Evolutionary conservation across 768 basidiomycete species (phyloP), one percentile per base, ranked within the genome.

Genomic region (Rhodotorula sphaerocarpa): DNA sequence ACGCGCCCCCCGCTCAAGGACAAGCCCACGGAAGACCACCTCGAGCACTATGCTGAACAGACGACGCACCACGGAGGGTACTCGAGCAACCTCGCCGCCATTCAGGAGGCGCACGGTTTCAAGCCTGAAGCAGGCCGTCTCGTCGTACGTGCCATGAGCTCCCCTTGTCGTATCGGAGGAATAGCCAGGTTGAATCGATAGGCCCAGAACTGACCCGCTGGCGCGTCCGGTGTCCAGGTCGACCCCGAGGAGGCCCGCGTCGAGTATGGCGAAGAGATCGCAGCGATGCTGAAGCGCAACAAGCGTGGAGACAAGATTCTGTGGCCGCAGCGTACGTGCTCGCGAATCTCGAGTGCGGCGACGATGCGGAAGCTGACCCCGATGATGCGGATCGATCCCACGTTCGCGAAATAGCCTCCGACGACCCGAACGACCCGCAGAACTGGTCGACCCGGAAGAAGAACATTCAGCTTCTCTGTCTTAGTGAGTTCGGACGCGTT

Each of bases 341-440:
- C n/a, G n/a, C 21, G 42, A 21, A 15, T 43, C 14, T 39, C 16
- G 36, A 9, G 36, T 9, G 9, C 36, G 10, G 10, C 10, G 36
- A 16, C 9, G 36, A 39, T 39, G 9, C 36, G 16, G 36, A 39
- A 39, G 36, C 36, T 39, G 36, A 39, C 36, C 36, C 16, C 25
- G 30, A 14, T 33, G 31, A n/a, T 44, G 43, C 43, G 43, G 7
- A 7, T 18, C 23, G 23, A n/a, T 11, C 41, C 15, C n/a, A 6
- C 30, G 11, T 33, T 41, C 44, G 14, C 33, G 3, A 5, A 14
- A 23, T 52, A 60, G 84, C 85, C 3, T 79, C 80, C 2, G 81
- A 84, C 53, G 79, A 82, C 48, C 79, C 80, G 1, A 75, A 80
- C n/a, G 84, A 86, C 69, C 84, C 84, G 23, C 83, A 84, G 74